Base-by-base conservation (phyloP, 495 filamentous ascomycete species). In the Penicillium longicatenatum region DNA sequence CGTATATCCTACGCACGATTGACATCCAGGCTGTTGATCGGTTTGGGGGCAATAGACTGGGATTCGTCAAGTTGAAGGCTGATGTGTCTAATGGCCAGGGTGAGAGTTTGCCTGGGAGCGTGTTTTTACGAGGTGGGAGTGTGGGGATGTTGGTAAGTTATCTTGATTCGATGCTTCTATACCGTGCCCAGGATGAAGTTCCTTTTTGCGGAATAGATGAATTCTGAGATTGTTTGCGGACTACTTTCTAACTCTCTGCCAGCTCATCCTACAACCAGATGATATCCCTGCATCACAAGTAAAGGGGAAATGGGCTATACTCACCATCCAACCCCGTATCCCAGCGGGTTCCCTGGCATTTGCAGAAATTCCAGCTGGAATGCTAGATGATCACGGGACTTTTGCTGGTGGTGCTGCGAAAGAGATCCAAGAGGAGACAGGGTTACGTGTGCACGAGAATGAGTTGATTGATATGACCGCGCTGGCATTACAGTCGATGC, bases 351-450 rank as follows among this genome's bases (percentile, higher is more conserved):
- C 86, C 6, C 74, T 97, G 9, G 79, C 80, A 9, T 87, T 96
- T 61, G 75, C 86, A 12, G 92, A 97, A 68, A 76, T 97, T 19
- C 92, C 92, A 0, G 92, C 92, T 0, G 92, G 92, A 6, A 96
- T 96, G 91, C 82, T 97, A 8, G 92, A 96, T 63, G 85, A 90
- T 57, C 77, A 72, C 39, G 89, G 89, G 21, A 84, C 81, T 4
- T 96, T 96, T 72, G 78, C 81, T 6, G 91, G 92, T 3, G 82
- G 81, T 2, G 92, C 92, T 0, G 91, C 91, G 16, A 84, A 82
- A 54, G 92, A 97, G 72, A 93, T 96, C 49, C 60, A 85, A 21
- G 90, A 96, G 71, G 92, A 97, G 72, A 84, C 89, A 4, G 89
- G 87, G 14, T 62, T 92, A 33, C 75, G 75, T 52, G 83, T 89